Base-by-base conservation (phyloP, 2,329 filamentous ascomycete species). In the Epichloe sp. region DNA sequence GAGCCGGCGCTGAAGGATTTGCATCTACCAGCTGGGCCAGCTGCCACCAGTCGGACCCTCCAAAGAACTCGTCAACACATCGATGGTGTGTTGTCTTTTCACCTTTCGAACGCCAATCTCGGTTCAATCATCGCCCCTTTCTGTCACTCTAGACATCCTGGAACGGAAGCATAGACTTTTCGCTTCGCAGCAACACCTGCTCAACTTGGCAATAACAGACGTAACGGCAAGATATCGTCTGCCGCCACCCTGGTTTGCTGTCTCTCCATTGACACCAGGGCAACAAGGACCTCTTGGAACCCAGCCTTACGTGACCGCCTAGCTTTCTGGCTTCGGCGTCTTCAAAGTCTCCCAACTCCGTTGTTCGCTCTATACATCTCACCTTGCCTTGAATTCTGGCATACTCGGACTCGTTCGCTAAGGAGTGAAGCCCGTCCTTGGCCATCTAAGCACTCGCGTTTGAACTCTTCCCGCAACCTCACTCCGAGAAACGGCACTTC, bases 11-110 rank as follows among this genome's bases (percentile, higher is more conserved):
- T 12, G 19, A 38, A 48, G n/a, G 15, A 26, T 48, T 36, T 31
- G 17, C 31, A 17, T 15, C 26, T 23, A 34, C 42, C 50, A 44
- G 45, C 47, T 49, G 47, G n/a, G 38, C 48, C 51, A 52, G 47
- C 51, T 52, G 51, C 47, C 15, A 43, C 47, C 51, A 52, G 47
- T 38, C 26, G 51, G 36, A 44, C 40, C 19, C 35, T 35, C 31
- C 17, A 44, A 43, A 40, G 36, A n/a, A 38, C 46, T 47, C 21
- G 46, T 40, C 36, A 31, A 31, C 17, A 31, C 46, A 17, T 47
- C 15, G 14, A 47, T 47, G 11, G 15, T 40, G 4, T 38, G 4
- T 38, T 38, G 35, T 14, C 35, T 47, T 17, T 12, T 11, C 19
- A 23, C 19, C 12, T 21, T 15, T 47, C 12, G 8, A 23, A 17